A percentile compares a stretch with the other conserved stretches of the same genome.
phyloP scores from a whole-genome alignment of 192 early-diverging fungal genomes.

The Cladochytrium replicatum region DNA sequence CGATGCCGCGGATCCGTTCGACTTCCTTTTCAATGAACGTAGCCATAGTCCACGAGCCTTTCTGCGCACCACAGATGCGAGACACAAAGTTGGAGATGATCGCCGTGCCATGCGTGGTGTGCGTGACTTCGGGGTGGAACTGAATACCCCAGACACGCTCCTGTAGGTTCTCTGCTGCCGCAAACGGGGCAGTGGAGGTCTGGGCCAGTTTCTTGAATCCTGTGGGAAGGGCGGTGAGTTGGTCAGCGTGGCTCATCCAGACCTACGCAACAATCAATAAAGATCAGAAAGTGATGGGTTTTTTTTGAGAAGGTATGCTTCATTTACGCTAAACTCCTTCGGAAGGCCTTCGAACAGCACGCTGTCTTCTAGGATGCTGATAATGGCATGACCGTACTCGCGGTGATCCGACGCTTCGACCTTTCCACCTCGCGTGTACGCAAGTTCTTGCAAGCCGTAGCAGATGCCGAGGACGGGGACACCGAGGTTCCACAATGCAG shows the following conservation, averaged over 20 bases:
- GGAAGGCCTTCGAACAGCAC: slow-evolving; percentile 64
- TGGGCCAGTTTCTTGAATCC: slow-evolving; percentile 79
- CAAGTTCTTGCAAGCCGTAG: slow-evolving; percentile 94
- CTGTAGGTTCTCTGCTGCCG: slow-evolving; percentile 73
- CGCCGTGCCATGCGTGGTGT: slow-evolving; percentile 73
- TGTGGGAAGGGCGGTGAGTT: slow-evolving; percentile 65
- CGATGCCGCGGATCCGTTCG: slow-evolving; percentile 78
- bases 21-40: slow-evolving; percentile 98
- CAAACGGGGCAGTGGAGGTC: slow-evolving; percentile 81
- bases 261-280: slow-evolving; percentile 34
- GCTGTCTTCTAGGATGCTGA: slow-evolving; percentile 55
- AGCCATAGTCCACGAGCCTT: slow-evolving; percentile 86
- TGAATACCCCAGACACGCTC: slow-evolving; percentile 90
- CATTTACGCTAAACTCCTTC: slow-evolving; percentile 42
- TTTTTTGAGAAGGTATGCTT: not conserved
- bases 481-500: slow-evolving; percentile 75
- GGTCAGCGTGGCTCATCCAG: slow-evolving; percentile 99
- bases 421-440: slow-evolving; percentile 79
- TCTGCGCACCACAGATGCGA: slow-evolving; percentile 72
- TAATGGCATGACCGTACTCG: slow-evolving; percentile 88
- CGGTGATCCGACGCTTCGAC: slow-evolving; percentile 79
- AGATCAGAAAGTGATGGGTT: too few relatives aligned
- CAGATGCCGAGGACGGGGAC: slow-evolving; percentile 96
- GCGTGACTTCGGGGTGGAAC: slow-evolving; percentile 99
- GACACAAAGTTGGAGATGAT: slow-evolving; percentile 91